Evolutionary conservation across 1,284 basidiomycete genomes (phyloP), one percentile per base, ranked within the genome.

Genomic region (Exobasidium cylindrosporum): DNA sequence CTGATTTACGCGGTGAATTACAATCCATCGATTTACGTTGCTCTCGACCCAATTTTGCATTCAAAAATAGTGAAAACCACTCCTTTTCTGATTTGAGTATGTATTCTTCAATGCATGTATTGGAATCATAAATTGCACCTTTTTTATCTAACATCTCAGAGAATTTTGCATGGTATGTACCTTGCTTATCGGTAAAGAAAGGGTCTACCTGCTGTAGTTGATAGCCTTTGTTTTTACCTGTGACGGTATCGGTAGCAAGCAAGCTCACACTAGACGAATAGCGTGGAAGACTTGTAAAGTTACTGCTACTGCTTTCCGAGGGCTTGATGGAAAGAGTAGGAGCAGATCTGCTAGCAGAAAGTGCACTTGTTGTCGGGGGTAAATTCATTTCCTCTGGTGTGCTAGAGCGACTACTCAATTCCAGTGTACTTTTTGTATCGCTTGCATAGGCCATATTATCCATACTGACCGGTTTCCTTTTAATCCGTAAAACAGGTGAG

Each of bases 41-140:
- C 4, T 50, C 21, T 50, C 47, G 17, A 24, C 47, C 47, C 21
- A 50, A 28, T 26, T 50, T 50, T 13, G 47, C 21, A 4, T 28
- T 50, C 4, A 50, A 24, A 13, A 28, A 24, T 23, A 21, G 21
- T 14, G n/a, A 13, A 28, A 50, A 50, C 47, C 47, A 50, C 26
- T 50, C 47, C n/a, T 28, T 21, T 28, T 50, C 47, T 13, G 47
- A 50, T 14, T 50, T 28, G 21, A 50, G 17, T 24, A 50, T 21
- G 21, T 24, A 50, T 13, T 50, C 47, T 50, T 50, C 47, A 3
- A 50, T 50, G 47, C 47, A 50, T 24, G 26, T 23, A 50, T 28
- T 28, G 13, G 47, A 50, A 28, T 21, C 47, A 24, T 24, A 24
- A 14, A 50, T 4, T 13, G 47, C 21, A 28, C 21, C n/a, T 4